phyloP scores from a whole-genome alignment of 805 yeast species.

The Candida nonsorbophila region DNA sequence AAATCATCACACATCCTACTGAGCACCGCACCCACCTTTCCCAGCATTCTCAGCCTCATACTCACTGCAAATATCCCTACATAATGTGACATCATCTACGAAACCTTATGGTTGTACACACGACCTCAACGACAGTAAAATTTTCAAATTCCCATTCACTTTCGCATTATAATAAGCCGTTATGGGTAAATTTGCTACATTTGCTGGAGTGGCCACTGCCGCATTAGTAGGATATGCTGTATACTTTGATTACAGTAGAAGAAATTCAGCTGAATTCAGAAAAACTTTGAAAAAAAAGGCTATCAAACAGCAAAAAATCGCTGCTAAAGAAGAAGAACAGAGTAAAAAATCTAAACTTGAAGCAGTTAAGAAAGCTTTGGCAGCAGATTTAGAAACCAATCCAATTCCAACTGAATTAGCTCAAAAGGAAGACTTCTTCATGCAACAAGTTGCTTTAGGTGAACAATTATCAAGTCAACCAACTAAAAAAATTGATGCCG shows the following conservation, averaged over 20 bases:
- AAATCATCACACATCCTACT: too few relatives aligned
- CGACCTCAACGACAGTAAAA: too few relatives aligned
- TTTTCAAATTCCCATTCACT: too few relatives aligned
- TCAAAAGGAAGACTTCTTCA: slow-evolving; percentile 74
- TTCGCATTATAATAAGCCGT: too few relatives aligned
- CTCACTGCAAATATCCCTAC: too few relatives aligned
- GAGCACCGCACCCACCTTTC: too few relatives aligned
- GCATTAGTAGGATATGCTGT: slow-evolving; percentile 69
- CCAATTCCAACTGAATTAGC: slow-evolving; percentile 70
- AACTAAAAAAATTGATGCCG: slow-evolving; percentile 74
- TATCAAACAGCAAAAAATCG: slow-evolving; percentile 54
- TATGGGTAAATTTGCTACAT: slow-evolving; percentile 15
- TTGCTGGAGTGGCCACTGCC: slow-evolving; percentile 44
- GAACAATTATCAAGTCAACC: slow-evolving; percentile 69
- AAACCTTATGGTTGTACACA: too few relatives aligned
- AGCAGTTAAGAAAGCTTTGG: slow-evolving; percentile 56
- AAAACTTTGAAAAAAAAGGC: slow-evolving; percentile 60
- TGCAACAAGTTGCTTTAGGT: slow-evolving; percentile 78
- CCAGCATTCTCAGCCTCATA: too few relatives aligned
- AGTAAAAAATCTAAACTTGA: slow-evolving; percentile 57
- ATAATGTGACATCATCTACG: too few relatives aligned
- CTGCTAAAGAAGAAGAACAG: slow-evolving; percentile 50
- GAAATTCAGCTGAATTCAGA: slow-evolving; percentile 79
- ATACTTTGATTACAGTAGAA: slow-evolving; percentile 90
- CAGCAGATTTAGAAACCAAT: slow-evolving; percentile 57